Evolutionary conservation across 345 rosid genomes (phyloP).

Genomic region (Rhizophora apiculata): DNA sequence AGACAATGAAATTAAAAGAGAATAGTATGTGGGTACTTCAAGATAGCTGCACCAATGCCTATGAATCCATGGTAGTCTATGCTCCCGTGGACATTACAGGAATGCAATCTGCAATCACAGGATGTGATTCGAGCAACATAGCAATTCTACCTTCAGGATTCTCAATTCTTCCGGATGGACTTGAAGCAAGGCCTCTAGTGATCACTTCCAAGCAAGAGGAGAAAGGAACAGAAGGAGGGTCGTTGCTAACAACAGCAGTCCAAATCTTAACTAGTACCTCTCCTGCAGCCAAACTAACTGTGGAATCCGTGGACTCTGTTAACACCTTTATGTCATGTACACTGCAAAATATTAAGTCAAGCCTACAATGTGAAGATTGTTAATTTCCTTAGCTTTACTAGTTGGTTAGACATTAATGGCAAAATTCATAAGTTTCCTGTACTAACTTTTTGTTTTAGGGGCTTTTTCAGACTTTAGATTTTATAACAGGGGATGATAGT

Average conservation of each 20-base stretch:
- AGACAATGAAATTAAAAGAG: constrained; percentile 75
- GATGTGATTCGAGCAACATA: constrained; percentile 85
- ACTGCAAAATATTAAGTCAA: constrained; percentile 64
- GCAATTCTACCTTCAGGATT: constrained; percentile 87
- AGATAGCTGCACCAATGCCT: constrained; percentile 78
- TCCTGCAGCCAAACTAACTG: constrained; percentile 60
- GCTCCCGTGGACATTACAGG: constrained; percentile 76
- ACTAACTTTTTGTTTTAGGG: not conserved
- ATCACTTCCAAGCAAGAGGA: constrained; percentile 80
- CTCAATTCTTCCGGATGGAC: constrained; percentile 85
- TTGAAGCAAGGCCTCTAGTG: constrained; percentile 80
- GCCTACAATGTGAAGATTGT: constrained; percentile 79
- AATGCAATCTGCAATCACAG: constrained; percentile 77
- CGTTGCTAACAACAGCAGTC: constrained; percentile 61
- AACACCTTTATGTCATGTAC: constrained; percentile 75
- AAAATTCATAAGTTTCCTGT: constrained; percentile 10
- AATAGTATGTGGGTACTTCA: constrained; percentile 76
- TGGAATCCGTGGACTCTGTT: constrained; percentile 83
- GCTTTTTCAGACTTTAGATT: constrained; percentile 1
- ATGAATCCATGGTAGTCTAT: constrained; percentile 77
- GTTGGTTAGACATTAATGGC: constrained; percentile 30
- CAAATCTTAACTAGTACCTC: constrained; percentile 67
- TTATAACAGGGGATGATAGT: not conserved
- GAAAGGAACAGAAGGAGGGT: constrained; percentile 66
- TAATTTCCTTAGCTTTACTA: constrained; percentile 5